Base-by-base conservation (phyloP, 1,284 basidiomycete species). In the Moniliella sp. region DNA sequence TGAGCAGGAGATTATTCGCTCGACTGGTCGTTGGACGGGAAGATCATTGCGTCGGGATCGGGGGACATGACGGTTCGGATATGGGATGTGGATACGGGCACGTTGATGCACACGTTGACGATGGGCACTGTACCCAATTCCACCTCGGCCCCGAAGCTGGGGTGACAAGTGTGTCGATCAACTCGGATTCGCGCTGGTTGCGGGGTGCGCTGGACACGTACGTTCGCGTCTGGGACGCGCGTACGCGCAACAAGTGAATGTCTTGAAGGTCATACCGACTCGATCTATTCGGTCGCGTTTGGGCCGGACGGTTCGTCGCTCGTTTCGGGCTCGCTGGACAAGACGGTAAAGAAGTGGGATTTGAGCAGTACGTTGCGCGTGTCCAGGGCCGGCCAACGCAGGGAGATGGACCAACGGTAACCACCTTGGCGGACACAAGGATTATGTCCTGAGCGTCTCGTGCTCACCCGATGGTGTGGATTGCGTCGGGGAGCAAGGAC, bases 1-100 rank as follows among this genome's bases (percentile, higher is more conserved):
- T 62, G 72, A 75, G 55, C 76, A 80, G 52, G 82, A 83, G 62
- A 82, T 88, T 88, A 84, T 62, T 79, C 79, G 4, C 71, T 88
- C 37, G 80, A 82, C 56, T 57, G 82, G 58, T 77, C 76, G 5
- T 63, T 69, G 15, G 78, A 86, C 50, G 80, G 81, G 4, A 67
- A 72, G 9, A 71, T 76, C 45, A 73, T 88, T 40, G 76, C 82
- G n/a, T 80, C 77, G 8, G 82, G 81, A 10, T 81, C 78, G 0
- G 79, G 78, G 3, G 83, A 88, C 64, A 76, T 76, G 62, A 82
- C 79, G 8, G 76, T 78, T n/a, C 69, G 77, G 28, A 74, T 86
- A 35, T 88, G 82, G 82, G 74, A 83, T 55, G 73, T 81, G 63
- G 65, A 70, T 15, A 70, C 69, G 13, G 71, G 73, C 9, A 60